Percentiles rank a stretch among this genome's conserved stretches.
These are phyloP conservation scores for Diaporthe citri DNA, from an alignment of 2,329 filamentous ascomycete species.

Conservation along the genomic window DNA sequence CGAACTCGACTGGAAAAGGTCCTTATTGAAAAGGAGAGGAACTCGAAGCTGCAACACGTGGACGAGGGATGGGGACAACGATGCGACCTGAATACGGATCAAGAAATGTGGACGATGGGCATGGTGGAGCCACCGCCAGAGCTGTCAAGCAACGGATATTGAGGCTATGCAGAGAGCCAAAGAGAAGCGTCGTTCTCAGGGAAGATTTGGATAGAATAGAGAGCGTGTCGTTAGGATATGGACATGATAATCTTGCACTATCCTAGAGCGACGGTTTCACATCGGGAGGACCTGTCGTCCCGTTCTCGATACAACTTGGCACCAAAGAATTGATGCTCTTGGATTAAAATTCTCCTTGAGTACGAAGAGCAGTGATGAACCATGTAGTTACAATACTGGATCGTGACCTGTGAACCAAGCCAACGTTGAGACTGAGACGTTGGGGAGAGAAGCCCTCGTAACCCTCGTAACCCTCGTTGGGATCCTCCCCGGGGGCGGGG, in stretches of 20 bases:
- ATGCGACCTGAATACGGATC: not conserved
- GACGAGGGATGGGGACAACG: not conserved
- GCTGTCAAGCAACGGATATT: not conserved
- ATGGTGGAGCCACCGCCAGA: slow-evolving; percentile 22
- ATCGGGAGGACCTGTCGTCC: not conserved
- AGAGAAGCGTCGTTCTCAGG: too few species aligned
- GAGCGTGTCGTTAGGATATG: not conserved
- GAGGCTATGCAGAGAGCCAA: not conserved
- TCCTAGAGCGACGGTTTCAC: not conserved
- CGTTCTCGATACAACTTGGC: not conserved
- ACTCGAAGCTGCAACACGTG: not conserved
- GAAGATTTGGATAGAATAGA: not conserved
- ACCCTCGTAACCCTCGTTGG: too few species aligned
- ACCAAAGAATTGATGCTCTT: not conserved
- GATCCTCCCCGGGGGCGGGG: too few species aligned
- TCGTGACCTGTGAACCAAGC: not conserved
- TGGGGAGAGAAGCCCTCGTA: not conserved
- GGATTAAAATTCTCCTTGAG: not conserved
- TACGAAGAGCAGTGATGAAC: not conserved
- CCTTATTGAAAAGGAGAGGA: slow-evolving; percentile 20
- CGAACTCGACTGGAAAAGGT: slow-evolving; percentile 27
- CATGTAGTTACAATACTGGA: not conserved
- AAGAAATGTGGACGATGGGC: slow-evolving; percentile 28
- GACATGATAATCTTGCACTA: not conserved
- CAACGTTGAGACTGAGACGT: not conserved